Percentiles rank a stretch among this genome's conserved stretches.
phyloP scores from a whole-genome alignment of 2,329 filamentous ascomycete species.

The Balansia obtecta region DNA sequence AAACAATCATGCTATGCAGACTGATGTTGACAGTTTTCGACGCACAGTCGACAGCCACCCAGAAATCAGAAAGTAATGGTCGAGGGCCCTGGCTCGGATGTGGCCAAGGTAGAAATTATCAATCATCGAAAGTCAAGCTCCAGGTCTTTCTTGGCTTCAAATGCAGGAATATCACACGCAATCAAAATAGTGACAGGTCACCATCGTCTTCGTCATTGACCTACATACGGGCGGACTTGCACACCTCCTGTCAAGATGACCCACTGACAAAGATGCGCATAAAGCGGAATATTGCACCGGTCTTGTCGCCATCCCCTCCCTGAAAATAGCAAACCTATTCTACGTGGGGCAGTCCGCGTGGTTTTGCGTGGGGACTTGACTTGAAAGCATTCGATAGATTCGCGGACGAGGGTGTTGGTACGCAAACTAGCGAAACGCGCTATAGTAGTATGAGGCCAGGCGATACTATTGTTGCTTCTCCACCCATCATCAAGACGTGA shows the following conservation, averaged over 20 bases:
- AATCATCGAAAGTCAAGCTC: neutral
- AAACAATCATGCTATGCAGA: conserved; percentile 1
- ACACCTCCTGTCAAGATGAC: neutral
- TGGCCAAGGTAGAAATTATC: neutral
- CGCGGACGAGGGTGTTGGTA: neutral
- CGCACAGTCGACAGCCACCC: neutral
- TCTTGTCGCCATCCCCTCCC: neutral
- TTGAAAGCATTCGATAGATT: neutral
- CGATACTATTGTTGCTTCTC: neutral
- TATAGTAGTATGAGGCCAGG: neutral
- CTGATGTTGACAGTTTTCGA: neutral
- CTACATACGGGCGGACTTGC: neutral
- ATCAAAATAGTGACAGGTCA: neutral
- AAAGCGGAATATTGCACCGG: neutral
- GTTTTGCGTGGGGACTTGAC: conserved; percentile 3
- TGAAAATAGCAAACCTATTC: neutral
- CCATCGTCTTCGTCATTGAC: neutral
- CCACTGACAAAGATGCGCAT: neutral
- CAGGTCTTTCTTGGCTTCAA: neutral
- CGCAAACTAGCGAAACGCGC: conserved; percentile 1
- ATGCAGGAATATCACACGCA: neutral
- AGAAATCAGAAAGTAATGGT: neutral
- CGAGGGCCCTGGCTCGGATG: neutral
- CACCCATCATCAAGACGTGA: neutral
- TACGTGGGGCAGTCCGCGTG: conserved; percentile 4